phyloP scores from a whole-genome alignment of 495 filamentous ascomycete species.

The Cercophora samala region DNA sequence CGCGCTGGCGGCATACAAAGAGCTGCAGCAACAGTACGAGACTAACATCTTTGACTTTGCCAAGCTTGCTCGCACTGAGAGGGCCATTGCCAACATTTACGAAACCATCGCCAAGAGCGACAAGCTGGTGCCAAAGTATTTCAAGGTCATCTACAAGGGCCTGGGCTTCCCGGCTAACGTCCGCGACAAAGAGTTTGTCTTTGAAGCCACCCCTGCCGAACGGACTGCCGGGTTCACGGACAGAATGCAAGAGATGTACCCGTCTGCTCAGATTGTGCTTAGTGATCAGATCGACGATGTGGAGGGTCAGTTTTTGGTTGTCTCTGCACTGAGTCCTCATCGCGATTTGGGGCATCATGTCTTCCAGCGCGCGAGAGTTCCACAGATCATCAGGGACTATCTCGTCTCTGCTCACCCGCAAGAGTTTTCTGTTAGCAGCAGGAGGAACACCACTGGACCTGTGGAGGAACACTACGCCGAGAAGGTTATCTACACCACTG shows the following conservation, averaged over 20 bases:
- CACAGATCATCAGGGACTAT: slow-evolving; percentile 76
- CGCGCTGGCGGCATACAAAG: slow-evolving; percentile 85
- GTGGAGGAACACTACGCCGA: slow-evolving; percentile 73
- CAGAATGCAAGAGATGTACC: slow-evolving; percentile 87
- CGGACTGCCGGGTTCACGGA: slow-evolving; percentile 80
- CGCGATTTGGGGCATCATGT: slow-evolving; percentile 82
- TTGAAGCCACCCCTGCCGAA: slow-evolving; percentile 75
- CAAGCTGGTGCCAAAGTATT: slow-evolving; percentile 76
- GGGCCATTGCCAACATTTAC: slow-evolving; percentile 91
- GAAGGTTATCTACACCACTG: slow-evolving; percentile 80
- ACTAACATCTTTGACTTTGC: slow-evolving; percentile 83
- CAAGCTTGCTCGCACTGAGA: slow-evolving; percentile 82
- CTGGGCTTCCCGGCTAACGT: slow-evolving; percentile 80
- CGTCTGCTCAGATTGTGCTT: slow-evolving; percentile 75
- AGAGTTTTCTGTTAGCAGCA: slow-evolving; percentile 68
- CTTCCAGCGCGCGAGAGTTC: slow-evolving; percentile 81
- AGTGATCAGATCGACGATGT: slow-evolving; percentile 67
- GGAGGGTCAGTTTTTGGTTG: slow-evolving; percentile 90
- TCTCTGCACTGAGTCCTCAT: slow-evolving; percentile 74
- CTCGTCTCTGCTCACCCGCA: slow-evolving; percentile 70
- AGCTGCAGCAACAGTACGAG: slow-evolving; percentile 87
- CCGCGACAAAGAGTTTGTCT: slow-evolving; percentile 90
- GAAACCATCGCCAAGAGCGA: slow-evolving; percentile 81
- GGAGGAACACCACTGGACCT: slow-evolving; percentile 60
- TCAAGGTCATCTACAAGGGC: slow-evolving; percentile 86